Evolutionary conservation across 371 early-diverging fungal genomes (phyloP).

Genomic region (Dinochytrium kinnereticum): DNA sequence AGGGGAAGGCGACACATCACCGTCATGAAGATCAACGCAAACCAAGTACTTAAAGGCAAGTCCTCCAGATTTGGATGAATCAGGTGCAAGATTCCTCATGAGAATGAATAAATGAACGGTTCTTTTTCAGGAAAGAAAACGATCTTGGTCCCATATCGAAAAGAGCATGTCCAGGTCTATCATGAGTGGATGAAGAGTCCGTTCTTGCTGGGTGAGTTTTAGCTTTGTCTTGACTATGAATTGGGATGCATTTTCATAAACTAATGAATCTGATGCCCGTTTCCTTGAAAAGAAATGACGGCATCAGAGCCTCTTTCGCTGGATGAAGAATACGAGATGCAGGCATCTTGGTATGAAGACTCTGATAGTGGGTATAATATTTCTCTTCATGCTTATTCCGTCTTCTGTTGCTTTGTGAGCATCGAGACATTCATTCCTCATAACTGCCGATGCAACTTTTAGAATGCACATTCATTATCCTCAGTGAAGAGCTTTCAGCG

Average conservation of each 20-base stretch:
- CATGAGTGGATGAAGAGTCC: constrained; percentile 95
- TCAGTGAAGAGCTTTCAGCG: constrained; percentile 31
- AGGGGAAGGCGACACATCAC: background rate
- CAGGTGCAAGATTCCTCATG: too few relatives aligned
- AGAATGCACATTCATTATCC: constrained; percentile 78
- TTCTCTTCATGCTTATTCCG: background rate
- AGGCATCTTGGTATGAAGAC: constrained; percentile 84
- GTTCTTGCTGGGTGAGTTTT: constrained; percentile 68
- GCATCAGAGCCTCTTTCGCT: constrained; percentile 91
- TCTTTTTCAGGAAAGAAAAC: background rate
- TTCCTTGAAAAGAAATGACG: constrained; percentile 93
- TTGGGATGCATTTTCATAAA: background rate
- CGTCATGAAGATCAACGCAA: constrained; percentile 36
- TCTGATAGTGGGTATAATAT: constrained; percentile 79
- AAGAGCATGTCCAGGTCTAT: constrained; percentile 83
- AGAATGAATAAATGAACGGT: too few relatives aligned
- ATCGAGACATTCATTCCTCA: background rate
- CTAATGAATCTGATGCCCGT: too few relatives aligned
- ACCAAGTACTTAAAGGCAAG: constrained; percentile 25
- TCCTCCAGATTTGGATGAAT: too few relatives aligned
- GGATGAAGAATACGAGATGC: constrained; percentile 95
- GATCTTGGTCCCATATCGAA: constrained; percentile 83
- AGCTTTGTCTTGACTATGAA: background rate
- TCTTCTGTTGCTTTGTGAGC: background rate
- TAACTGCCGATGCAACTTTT: background rate